These are phyloP conservation scores for Gymnopilus dilepis DNA, from an alignment of 768 basidiomycete species.

Conservation along the genomic window DNA sequence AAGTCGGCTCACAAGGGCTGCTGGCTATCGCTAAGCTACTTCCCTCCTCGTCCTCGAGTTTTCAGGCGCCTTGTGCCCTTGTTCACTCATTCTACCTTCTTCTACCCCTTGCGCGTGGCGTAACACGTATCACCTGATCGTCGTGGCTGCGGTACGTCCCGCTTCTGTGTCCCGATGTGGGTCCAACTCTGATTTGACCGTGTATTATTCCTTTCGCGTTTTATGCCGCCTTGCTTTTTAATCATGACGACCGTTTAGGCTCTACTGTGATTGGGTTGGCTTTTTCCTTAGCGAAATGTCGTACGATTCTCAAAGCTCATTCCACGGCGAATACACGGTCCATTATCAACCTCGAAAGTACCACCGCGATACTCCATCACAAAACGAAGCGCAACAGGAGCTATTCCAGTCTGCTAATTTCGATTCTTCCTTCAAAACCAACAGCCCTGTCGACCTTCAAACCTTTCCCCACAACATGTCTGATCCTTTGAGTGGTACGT, in stretches of 20 bases:
- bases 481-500: neutral
- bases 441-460: neutral
- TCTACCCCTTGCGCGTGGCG: neutral
- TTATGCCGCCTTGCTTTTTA: neutral
- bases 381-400: neutral
- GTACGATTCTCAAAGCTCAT: neutral
- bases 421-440: neutral
- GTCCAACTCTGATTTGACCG: constrained; percentile 3
- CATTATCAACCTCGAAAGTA: constrained; percentile 1
- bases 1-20: constrained; percentile 4
- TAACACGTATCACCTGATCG: neutral
- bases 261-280: neutral
- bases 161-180: constrained; percentile 8
- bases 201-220: neutral
- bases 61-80: neutral
- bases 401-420: neutral
- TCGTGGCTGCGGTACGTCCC: neutral
- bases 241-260: neutral
- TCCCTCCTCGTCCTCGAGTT: neutral
- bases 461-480: neutral
- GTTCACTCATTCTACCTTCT: neutral
- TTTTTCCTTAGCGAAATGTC: neutral
- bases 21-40: neutral
- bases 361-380: neutral
- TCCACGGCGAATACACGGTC: neutral